These are phyloP conservation scores for Sclerotinia trifoliorum DNA, from an alignment of 2,329 filamentous ascomycete genomes.

Conservation along the genomic window DNA sequence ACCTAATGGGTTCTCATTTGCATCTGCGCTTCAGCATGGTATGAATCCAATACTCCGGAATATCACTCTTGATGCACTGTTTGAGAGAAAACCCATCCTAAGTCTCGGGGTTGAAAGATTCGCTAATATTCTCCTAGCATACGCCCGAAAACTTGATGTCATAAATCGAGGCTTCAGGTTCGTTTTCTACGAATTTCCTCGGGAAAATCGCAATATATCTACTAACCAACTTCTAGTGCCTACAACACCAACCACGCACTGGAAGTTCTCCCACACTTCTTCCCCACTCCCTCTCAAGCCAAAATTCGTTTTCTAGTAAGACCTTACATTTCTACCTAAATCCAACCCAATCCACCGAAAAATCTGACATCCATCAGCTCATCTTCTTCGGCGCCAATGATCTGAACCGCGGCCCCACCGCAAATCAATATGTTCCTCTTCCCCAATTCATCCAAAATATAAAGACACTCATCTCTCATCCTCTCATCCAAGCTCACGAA, in stretches of 20 bases:
- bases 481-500: conserved; percentile 64
- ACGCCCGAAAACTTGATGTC: conserved; percentile 25
- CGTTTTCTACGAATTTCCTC: no score
- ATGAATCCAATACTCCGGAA: background rate
- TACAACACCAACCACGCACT: conserved; percentile 34
- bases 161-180: conserved; percentile 31
- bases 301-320: conserved; percentile 41
- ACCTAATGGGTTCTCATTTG: conserved; percentile 32
- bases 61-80: background rate
- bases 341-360: background rate
- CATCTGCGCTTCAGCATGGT: conserved; percentile 34
- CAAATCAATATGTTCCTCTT: conserved; percentile 71
- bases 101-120: background rate
- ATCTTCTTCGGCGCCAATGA: conserved; percentile 91
- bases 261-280: conserved; percentile 24
- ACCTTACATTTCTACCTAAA: conserved; percentile 38
- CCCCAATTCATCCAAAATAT: conserved; percentile 72
- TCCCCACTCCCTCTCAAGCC: conserved; percentile 33
- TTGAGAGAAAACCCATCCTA: background rate
- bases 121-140: background rate
- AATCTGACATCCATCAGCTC: conserved; percentile 26
- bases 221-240: conserved; percentile 25
- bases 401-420: conserved; percentile 60
- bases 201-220: background rate
- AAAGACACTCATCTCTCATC: conserved; percentile 67